phyloP scores from a whole-genome alignment of 768 basidiomycete species.

The Amanita polypyramis region DNA sequence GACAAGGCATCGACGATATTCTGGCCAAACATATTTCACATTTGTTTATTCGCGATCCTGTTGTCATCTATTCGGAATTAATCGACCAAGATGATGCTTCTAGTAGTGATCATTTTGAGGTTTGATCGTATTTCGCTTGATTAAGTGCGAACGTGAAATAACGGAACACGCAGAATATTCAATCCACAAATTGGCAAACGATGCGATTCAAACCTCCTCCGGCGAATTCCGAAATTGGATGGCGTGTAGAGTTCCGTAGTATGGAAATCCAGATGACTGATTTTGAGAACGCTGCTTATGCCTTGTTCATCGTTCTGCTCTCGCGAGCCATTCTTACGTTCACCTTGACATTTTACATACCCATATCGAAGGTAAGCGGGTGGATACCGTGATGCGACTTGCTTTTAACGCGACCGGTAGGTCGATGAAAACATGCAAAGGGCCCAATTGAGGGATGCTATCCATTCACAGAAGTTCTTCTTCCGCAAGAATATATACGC shows the following conservation, averaged over 20 bases:
- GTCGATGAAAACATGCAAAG: constrained; percentile 95
- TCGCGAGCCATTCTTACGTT: constrained; percentile 90
- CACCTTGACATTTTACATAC: constrained; percentile 90
- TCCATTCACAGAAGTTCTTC: constrained; percentile 64
- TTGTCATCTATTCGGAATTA: constrained; percentile 91
- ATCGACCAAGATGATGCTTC: constrained; percentile 82
- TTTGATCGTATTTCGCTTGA: constrained; percentile 20
- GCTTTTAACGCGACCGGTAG: constrained; percentile 27
- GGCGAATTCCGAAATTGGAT: constrained; percentile 84
- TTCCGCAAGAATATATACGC: constrained; percentile 85
- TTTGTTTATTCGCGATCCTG: constrained; percentile 93
- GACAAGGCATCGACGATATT: constrained; percentile 70
- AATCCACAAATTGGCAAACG: constrained; percentile 99
- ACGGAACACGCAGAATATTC: constrained; percentile 64
- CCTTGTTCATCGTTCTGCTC: constrained; percentile 88
- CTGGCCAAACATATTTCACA: constrained; percentile 91
- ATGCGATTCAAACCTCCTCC: constrained; percentile 98
- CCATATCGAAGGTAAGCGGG: constrained; percentile 78
- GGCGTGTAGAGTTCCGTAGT: constrained; percentile 96
- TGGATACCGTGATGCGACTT: background rate
- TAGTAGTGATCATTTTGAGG: constrained; percentile 96
- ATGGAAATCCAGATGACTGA: constrained; percentile 99
- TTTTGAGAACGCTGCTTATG: constrained; percentile 97
- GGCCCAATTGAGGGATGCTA: constrained; percentile 79
- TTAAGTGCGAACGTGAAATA: background rate